Evolutionary conservation across 768 basidiomycete species (phyloP).

Genomic region (Postia placenta): DNA sequence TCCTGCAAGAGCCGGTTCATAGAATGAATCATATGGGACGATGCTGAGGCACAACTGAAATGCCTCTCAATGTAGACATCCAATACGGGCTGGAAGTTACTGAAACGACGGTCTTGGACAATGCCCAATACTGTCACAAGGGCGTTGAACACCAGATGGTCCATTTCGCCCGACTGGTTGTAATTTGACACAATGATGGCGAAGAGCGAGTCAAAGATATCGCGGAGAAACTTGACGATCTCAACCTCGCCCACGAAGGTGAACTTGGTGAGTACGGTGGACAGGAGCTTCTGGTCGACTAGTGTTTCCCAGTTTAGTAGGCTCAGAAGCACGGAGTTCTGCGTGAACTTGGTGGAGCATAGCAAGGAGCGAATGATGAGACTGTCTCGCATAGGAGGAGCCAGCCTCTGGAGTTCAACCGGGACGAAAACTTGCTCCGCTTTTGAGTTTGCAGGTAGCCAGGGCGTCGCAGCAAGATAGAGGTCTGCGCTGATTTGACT

Average conservation of each 20-base stretch:
- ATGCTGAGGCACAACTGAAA: conserved; percentile 74
- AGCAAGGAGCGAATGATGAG: conserved; percentile 82
- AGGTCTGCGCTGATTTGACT: conserved; percentile 52
- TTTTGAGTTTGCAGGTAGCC: conserved; percentile 48
- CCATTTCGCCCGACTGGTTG: conserved; percentile 75
- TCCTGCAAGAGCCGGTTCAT: conserved; percentile 78
- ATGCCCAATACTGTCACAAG: conserved; percentile 90
- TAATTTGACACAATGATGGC: conserved; percentile 72
- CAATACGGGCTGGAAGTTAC: conserved; percentile 89
- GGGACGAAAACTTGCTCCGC: conserved; percentile 54
- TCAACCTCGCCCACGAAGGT: conserved; percentile 92
- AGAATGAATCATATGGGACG: conserved; percentile 79
- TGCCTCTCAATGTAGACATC: conserved; percentile 92
- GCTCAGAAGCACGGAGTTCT: conserved; percentile 78
- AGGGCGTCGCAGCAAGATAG: conserved; percentile 70
- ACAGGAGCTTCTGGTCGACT: conserved; percentile 54
- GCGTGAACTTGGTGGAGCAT: conserved; percentile 89
- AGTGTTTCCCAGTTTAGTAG: conserved; percentile 79
- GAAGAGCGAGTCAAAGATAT: conserved; percentile 92
- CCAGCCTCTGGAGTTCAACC: conserved; percentile 55
- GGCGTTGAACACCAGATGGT: conserved; percentile 83
- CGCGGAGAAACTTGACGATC: conserved; percentile 86
- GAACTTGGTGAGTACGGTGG: conserved; percentile 74
- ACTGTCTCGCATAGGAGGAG: conserved; percentile 70
- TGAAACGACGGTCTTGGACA: conserved; percentile 90